Evolutionary conservation across 495 filamentous ascomycete genomes (phyloP).

Genomic region (Pseudomonodictys pantanalensis): DNA sequence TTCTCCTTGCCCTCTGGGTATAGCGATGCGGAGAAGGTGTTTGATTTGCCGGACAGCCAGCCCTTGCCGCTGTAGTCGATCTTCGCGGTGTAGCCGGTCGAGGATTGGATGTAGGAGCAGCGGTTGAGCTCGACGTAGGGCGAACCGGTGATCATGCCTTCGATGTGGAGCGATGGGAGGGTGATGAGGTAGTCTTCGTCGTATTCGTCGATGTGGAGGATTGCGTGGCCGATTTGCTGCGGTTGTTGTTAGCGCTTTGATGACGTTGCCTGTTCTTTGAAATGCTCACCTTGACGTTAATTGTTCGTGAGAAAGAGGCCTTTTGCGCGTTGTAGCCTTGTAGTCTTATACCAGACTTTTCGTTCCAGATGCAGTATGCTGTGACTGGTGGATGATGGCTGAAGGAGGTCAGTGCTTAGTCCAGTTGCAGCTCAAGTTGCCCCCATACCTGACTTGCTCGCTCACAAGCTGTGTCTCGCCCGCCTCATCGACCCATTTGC

Average conservation of each 20-base stretch:
- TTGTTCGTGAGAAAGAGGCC: slow-evolving; percentile 86
- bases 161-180: slow-evolving; percentile 87
- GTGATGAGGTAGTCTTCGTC: slow-evolving; percentile 86
- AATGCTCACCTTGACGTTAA: slow-evolving; percentile 66
- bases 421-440: background rate
- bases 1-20: slow-evolving; percentile 77
- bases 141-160: slow-evolving; percentile 85
- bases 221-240: slow-evolving; percentile 85
- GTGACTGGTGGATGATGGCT: slow-evolving; percentile 98
- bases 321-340: slow-evolving; percentile 99
- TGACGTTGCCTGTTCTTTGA: background rate
- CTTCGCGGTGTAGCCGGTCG: slow-evolving; percentile 83
- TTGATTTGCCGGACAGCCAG: slow-evolving; percentile 94
- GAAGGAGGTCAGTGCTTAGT: background rate
- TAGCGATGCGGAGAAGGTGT: slow-evolving; percentile 76
- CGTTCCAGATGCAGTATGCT: slow-evolving; percentile 87
- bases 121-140: slow-evolving; percentile 90
- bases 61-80: slow-evolving; percentile 91
- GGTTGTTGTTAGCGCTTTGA: background rate
- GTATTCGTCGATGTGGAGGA: slow-evolving; percentile 68
- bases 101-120: slow-evolving; percentile 76
- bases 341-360: slow-evolving; percentile 75
- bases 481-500: slow-evolving; percentile 75
- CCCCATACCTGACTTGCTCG: slow-evolving; percentile 71
- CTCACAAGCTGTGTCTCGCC: slow-evolving; percentile 64